Evolutionary conservation across 1,139 yeast species (phyloP).

Genomic region (Geotrichum australiense): DNA sequence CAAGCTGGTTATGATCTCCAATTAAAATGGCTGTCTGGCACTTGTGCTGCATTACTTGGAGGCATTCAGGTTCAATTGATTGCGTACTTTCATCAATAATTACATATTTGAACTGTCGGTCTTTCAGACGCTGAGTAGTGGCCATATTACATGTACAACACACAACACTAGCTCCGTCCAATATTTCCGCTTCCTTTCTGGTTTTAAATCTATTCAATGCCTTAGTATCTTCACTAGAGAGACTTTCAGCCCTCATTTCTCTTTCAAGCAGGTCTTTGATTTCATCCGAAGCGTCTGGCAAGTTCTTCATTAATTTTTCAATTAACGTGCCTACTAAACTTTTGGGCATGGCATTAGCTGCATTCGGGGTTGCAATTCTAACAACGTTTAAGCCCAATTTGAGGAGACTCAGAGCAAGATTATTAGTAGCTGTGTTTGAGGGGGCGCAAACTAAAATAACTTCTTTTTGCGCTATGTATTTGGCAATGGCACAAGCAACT

Average conservation of each 20-base stretch:
- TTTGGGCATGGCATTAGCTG: background rate
- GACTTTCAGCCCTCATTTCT: no score
- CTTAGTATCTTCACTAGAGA: background rate
- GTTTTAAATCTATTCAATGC: conserved; percentile 40
- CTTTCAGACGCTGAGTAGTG: conserved; percentile 77
- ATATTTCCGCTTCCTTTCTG: no score
- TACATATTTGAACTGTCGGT: conserved; percentile 80
- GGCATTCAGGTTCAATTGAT: conserved; percentile 85
- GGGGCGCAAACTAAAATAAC: background rate
- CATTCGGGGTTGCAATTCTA: background rate
- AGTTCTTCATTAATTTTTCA: background rate
- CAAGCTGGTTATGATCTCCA: conserved; percentile 96
- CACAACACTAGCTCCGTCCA: conserved; percentile 72
- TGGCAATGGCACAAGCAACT: background rate
- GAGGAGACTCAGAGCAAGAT: background rate
- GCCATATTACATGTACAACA: conserved; percentile 92
- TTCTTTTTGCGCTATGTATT: background rate
- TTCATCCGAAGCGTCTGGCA: background rate
- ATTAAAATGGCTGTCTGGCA: no score
- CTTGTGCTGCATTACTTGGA: no score
- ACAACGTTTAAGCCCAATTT: background rate
- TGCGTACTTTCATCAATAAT: conserved; percentile 97
- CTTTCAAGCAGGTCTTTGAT: background rate
- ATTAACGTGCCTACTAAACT: background rate
- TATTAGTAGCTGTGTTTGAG: background rate